Base-by-base conservation (phyloP, 208 protist species). In the Entamoeba histolytica region DNA sequence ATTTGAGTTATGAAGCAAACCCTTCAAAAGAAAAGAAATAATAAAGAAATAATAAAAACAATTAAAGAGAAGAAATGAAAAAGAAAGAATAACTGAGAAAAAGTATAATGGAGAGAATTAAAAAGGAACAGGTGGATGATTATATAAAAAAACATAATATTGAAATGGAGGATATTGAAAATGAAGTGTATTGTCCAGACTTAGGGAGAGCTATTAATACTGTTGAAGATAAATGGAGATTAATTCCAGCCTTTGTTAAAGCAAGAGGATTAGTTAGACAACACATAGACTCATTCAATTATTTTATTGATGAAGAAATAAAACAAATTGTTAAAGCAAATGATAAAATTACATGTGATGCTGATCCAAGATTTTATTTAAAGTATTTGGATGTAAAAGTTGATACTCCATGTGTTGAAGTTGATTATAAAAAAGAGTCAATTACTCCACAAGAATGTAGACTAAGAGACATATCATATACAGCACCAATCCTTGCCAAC, bases 401-500 rank as follows among this genome's bases (percentile, higher is more conserved):
- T 73, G 39, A n/a, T 14, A 87, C 3, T 6, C 92, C 92, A 7
- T 55, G 49, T 14, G 49, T 92, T 93, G 31, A 78, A 94, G 91
- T 93, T 93, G 55, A 93, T 23, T n/a, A 91, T 35, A 10, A 14
- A 15, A 95, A 96, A 93, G 94, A 96, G 50, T 94, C 49, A 93
- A 95, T 95, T 55, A 97, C 96, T 92, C 98, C 98, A 35, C 96
- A 98, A 19, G 95, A 98, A 93, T 99, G 98, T 95, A 96, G 98
- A 35, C 95, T 99, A 49, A 95, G 98, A 55, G 97, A 99, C 95
- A 96, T 98, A 93, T 99, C 98, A 5, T 99, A 99, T 96, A 95
- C 96, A 50, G 98, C 98, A 19, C 96, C 96, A 28, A 97, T 99
- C 28, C 92, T 91, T 8, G 92, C 49, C 91, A 95, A 98, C 93